Percentiles rank a stretch among this genome's conserved stretches.
Evolutionary conservation across 257 asterid genomes (phyloP).

Genomic region (Capsicum pubescens): DNA sequence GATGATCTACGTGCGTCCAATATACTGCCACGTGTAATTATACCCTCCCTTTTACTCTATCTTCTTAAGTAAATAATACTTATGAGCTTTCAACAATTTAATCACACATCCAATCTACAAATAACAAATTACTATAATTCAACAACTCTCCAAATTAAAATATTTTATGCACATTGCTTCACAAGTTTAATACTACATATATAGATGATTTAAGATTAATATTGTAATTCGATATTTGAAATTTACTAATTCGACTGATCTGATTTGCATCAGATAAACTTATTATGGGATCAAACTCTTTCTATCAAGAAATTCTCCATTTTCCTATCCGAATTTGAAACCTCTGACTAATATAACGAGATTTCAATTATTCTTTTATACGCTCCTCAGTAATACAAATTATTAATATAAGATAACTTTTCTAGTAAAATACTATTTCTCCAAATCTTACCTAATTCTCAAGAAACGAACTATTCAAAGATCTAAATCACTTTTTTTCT

Average conservation of each 20-base stretch:
- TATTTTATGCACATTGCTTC: background rate
- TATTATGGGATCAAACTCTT: background rate
- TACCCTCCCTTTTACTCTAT: too few species aligned
- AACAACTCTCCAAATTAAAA: background rate
- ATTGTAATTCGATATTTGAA: background rate
- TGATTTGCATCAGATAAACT: background rate
- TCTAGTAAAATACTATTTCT: background rate
- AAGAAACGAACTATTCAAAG: slow-evolving; percentile 11
- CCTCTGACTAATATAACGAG: background rate
- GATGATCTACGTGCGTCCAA: too few species aligned
- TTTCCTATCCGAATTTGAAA: background rate
- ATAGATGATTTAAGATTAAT: too few species aligned
- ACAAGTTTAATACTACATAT: too few species aligned
- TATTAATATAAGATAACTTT: background rate
- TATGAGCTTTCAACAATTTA: slow-evolving; percentile 17
- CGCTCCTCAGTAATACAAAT: background rate
- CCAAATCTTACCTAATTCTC: background rate
- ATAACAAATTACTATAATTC: background rate
- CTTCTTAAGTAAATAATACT: too few species aligned
- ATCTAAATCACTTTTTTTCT: background rate
- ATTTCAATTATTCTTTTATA: background rate
- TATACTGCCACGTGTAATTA: too few species aligned
- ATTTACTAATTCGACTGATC: background rate
- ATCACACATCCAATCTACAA: slow-evolving; percentile 22
- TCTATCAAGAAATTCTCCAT: background rate